Conservation (phyloP, 257 asterid species). For the Catharanthus roseus region DNA sequence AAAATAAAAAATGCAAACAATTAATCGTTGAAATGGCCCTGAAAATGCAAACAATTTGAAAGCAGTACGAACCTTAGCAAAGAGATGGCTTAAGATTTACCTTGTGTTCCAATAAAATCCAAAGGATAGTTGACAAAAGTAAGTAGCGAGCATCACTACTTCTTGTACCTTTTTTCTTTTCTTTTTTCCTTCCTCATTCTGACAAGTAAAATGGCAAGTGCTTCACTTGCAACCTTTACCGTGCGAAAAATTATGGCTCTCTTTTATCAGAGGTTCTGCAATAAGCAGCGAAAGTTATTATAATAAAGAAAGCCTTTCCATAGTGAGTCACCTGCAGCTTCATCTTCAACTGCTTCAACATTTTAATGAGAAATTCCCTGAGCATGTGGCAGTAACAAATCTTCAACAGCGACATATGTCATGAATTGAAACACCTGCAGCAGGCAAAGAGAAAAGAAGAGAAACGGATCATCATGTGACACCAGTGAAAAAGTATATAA, state of each 20-base stretch:
- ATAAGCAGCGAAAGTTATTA: neutral
- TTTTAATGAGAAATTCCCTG: neutral
- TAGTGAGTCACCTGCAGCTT: neutral
- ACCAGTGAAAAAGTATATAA: too few species aligned
- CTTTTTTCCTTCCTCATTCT: neutral
- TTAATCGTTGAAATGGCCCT: neutral
- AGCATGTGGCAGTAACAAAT: neutral
- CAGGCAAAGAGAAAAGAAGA: neutral
- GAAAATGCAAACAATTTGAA: neutral
- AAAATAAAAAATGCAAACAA: too few species aligned
- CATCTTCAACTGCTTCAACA: neutral
- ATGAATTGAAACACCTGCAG: neutral
- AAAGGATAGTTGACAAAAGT: neutral
- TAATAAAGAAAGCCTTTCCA: neutral
- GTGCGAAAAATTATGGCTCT: neutral
- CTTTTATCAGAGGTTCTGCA: neutral
- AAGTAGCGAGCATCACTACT: neutral
- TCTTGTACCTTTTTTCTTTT: too few species aligned
- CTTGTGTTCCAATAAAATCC: neutral
- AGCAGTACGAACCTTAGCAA: neutral
- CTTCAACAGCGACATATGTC: neutral
- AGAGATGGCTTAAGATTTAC: neutral
- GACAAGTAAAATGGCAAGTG: neutral
- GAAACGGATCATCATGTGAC: neutral
- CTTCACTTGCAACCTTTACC: neutral